phyloP scores from a whole-genome alignment of 2,329 filamentous ascomycete species.

The Pochonia chlamydosporia region DNA sequence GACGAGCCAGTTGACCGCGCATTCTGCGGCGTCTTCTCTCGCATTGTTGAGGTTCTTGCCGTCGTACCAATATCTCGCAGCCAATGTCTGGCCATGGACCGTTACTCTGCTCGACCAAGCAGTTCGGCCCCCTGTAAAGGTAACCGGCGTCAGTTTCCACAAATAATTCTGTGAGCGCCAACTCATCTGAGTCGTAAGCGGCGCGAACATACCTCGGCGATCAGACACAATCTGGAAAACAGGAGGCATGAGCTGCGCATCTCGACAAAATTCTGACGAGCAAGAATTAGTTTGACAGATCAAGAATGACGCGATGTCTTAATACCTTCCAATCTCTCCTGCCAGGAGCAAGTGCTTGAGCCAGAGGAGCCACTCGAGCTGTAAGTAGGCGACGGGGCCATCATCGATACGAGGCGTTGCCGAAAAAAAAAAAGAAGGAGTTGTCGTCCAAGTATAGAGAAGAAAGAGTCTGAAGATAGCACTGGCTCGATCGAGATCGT shows the following conservation, averaged over 20 bases:
- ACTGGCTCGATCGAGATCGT: neutral
- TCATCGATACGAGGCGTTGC: constrained; percentile 7
- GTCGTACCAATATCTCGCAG: constrained; percentile 88
- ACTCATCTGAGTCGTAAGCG: too few relatives aligned
- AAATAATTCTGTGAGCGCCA: too few relatives aligned
- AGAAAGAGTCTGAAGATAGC: neutral
- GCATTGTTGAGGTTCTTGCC: constrained; percentile 83
- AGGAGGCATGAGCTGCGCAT: constrained; percentile 46
- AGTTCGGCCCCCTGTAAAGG: constrained; percentile 67
- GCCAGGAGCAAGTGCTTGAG: constrained; percentile 36
- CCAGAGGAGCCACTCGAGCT: constrained; percentile 15
- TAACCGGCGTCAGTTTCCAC: neutral
- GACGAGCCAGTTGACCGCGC: constrained; percentile 58
- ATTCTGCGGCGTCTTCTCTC: constrained; percentile 85
- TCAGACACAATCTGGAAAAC: constrained; percentile 69
- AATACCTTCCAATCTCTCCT: constrained; percentile 51
- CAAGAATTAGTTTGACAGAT: constrained; percentile 2
- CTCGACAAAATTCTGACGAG: constrained; percentile 49
- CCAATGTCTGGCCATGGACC: constrained; percentile 58
- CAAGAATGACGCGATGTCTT: neutral
- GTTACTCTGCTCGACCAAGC: constrained; percentile 82
- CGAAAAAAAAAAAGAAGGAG: too few relatives aligned
- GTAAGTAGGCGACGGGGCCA: constrained; percentile 20
- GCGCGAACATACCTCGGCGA: constrained; percentile 65
- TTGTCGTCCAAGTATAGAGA: neutral